Percentiles rank a stretch among this genome's conserved stretches.
These are phyloP conservation scores for Suillus occidentalis DNA, from an alignment of 768 basidiomycete species.

Conservation along the genomic window DNA sequence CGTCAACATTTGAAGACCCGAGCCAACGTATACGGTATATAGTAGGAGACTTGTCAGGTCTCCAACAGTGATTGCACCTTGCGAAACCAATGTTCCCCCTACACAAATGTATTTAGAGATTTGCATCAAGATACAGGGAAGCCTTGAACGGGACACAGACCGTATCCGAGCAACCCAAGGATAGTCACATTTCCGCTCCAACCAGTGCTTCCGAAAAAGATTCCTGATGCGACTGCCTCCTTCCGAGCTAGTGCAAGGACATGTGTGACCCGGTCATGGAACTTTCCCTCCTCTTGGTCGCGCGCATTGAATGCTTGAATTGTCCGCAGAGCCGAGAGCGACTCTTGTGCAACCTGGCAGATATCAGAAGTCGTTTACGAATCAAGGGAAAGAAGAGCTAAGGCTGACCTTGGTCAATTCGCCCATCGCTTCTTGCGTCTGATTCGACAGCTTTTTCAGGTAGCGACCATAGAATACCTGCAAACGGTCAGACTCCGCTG, in stretches of 20 bases:
- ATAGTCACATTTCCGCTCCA: slow-evolving; percentile 94
- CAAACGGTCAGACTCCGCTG: slow-evolving; percentile 10
- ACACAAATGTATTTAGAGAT: neutral
- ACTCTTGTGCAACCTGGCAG: slow-evolving; percentile 79
- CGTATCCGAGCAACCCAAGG: slow-evolving; percentile 87
- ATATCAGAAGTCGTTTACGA: neutral
- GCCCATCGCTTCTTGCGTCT: slow-evolving; percentile 92
- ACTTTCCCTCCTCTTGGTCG: slow-evolving; percentile 74
- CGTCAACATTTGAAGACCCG: slow-evolving; percentile 78
- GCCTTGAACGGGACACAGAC: slow-evolving; percentile 39
- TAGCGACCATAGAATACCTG: slow-evolving; percentile 97
- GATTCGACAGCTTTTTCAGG: slow-evolving; percentile 84
- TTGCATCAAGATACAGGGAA: slow-evolving; percentile 2
- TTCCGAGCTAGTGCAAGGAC: slow-evolving; percentile 78
- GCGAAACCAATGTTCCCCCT: slow-evolving; percentile 91
- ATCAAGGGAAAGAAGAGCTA: neutral
- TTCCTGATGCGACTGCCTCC: slow-evolving; percentile 87
- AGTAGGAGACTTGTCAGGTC: slow-evolving; percentile 87
- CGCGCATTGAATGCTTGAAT: slow-evolving; percentile 91
- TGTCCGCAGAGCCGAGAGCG: slow-evolving; percentile 82
- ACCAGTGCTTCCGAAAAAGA: slow-evolving; percentile 90
- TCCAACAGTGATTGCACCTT: slow-evolving; percentile 86
- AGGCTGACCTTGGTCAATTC: slow-evolving; percentile 77
- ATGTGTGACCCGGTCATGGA: slow-evolving; percentile 59
- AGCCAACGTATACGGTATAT: slow-evolving; percentile 89